Percentiles rank a stretch among this genome's conserved stretches.
phyloP scores from a whole-genome alignment of 768 basidiomycete species.

The Suillus bovinus region DNA sequence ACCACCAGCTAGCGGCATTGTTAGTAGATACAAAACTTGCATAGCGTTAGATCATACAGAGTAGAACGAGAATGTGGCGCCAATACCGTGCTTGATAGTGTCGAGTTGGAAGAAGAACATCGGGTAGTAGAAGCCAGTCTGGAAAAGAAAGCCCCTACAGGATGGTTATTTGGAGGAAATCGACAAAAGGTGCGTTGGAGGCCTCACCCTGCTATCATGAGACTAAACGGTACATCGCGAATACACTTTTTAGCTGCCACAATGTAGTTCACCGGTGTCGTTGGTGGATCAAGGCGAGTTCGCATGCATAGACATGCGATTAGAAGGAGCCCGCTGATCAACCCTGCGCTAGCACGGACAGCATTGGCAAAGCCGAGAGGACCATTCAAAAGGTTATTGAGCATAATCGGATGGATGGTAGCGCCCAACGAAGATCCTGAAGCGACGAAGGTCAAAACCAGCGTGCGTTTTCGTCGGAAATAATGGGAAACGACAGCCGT shows the following conservation, averaged over 20 bases:
- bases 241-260: constrained; percentile 16
- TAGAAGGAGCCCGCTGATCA: constrained; percentile 39
- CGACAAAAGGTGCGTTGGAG: not conserved
- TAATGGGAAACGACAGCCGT: constrained; percentile 46
- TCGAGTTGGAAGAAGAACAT: constrained; percentile 60
- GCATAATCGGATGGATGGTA: constrained; percentile 30
- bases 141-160: constrained; percentile 24
- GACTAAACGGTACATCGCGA: constrained; percentile 19
- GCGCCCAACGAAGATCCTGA: constrained; percentile 37
- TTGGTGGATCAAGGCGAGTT: constrained; percentile 40
- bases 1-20: constrained; percentile 44
- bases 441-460: constrained; percentile 45
- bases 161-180: not conserved
- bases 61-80: constrained; percentile 54
- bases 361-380: constrained; percentile 43
- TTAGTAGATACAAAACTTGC: not conserved
- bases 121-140: constrained; percentile 47
- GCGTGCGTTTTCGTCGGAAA: constrained; percentile 40
- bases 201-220: constrained; percentile 24
- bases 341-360: constrained; percentile 48
- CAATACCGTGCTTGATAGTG: constrained; percentile 47
- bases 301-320: constrained; percentile 34
- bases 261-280: constrained; percentile 17
- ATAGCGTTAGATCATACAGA: constrained; percentile 36
- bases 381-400: constrained; percentile 27